Conservation (phyloP, 441 rosid genomes). For the Euphorbia schlechtendalii region DNA sequence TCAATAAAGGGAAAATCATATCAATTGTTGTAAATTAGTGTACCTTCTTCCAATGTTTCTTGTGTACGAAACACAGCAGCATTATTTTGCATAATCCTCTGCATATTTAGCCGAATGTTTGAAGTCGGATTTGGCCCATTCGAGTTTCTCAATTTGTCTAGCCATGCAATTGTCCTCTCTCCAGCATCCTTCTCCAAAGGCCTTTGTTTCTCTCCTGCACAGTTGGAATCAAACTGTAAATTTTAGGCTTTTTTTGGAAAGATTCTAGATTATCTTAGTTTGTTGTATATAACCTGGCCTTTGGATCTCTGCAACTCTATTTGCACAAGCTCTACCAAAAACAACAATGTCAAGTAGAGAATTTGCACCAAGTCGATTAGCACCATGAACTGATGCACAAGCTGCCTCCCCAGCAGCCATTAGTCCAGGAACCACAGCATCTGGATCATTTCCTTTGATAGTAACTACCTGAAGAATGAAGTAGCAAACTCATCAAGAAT, state of each 20-base stretch:
- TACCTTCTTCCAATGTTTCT: conserved; percentile 94
- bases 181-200: conserved; percentile 87
- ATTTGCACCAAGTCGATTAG: conserved; percentile 97
- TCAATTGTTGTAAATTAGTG: not conserved
- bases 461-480: conserved; percentile 56
- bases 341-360: conserved; percentile 98
- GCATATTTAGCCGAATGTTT: conserved; percentile 83
- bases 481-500: not conserved
- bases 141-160: conserved; percentile 79
- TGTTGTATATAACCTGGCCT: conserved; percentile 53
- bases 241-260: not conserved
- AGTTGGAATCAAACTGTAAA: conserved; percentile 1
- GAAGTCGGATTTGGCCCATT: conserved; percentile 89
- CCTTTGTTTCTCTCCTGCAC: conserved; percentile 77
- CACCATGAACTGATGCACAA: conserved; percentile 99
- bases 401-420: conserved; percentile 99
- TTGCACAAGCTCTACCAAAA: conserved; percentile 98
- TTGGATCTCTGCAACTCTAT: conserved; percentile 82
- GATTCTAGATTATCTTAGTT: conserved; percentile 1
- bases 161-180: conserved; percentile 84
- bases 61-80: conserved; percentile 99
- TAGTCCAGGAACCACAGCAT: conserved; percentile 76
- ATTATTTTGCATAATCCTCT: conserved; percentile 88
- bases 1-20: not conserved
- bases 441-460: conserved; percentile 61